Base-by-base conservation (phyloP, 108 stramenopile species). In the Cylindrotheca closterium region DNA sequence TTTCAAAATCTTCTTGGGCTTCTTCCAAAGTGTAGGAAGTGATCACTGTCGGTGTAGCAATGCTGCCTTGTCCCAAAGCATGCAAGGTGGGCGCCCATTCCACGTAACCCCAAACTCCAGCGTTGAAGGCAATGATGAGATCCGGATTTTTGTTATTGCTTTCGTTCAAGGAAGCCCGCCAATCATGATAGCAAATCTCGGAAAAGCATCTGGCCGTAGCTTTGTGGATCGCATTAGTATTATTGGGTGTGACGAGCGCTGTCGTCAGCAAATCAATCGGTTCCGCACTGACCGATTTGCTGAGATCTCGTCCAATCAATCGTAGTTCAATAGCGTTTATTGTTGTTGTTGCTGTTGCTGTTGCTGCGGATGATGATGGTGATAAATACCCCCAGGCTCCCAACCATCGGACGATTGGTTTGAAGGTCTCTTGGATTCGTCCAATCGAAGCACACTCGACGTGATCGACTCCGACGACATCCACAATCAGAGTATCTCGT, bases 31-130 rank as follows among this genome's bases (percentile, higher is more conserved):
- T 94, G 63, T 94, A 94, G 1, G 88, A 82, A n/a, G 93, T 90
- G 4, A 89, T 65, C 26, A 90, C 75, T 54, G 88, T 82, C 17
- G 84, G 75, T 46, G 73, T 61, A 5, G 52, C 19, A 15, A 19
- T 26, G 17, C 19, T 19, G 67, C 45, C 45, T 25, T 19, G 0
- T 21, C 63, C 68, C 66, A 91, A 65, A 19, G 29, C 72, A 4
- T 59, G 62, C 17, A 94, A 52, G 1, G 93, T 94, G 15, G 86
- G 82, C 30, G 67, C 56, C 93, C 93, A 94, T 33, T 88, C 86
- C 49, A 75, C 70, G 71, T 94, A 94, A 0, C 93, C 93, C 93
- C 93, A 94, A 42, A 94, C 80, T 2, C 93, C 93, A 30, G 93
- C 88, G 68, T 94, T 88, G 45, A 78, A 94, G 47, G 86, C 84